A percentile compares a stretch with the other conserved stretches of the same genome.
phyloP scores from a whole-genome alignment of 306 rosid species.

The Casuarina cunninghamiana region DNA sequence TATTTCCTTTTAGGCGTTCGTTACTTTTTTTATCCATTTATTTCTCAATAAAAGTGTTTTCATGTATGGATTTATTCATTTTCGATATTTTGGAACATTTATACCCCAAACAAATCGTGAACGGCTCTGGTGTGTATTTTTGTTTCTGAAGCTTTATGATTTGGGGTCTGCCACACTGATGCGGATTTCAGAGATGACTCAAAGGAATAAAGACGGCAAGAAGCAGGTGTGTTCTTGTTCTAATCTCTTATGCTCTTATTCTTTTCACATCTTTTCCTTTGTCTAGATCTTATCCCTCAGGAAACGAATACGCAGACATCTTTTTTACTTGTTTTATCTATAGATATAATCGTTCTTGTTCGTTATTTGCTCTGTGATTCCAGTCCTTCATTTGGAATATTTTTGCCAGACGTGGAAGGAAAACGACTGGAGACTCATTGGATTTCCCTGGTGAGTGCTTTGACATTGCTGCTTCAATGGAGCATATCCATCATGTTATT shows the following conservation, averaged over 20 bases:
- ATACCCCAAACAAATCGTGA: background rate
- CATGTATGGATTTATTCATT: background rate
- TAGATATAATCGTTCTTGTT: background rate
- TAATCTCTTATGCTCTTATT: background rate
- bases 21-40: background rate
- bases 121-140: conserved; percentile 4
- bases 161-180: conserved; percentile 31
- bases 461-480: conserved; percentile 5
- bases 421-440: conserved; percentile 32
- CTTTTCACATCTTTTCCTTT: background rate
- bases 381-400: conserved; percentile 77
- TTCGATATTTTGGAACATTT: background rate
- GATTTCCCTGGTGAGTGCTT: conserved; percentile 69
- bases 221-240: conserved; percentile 41
- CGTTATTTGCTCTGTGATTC: conserved; percentile 29
- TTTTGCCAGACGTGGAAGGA: conserved; percentile 50
- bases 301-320: conserved; percentile 1
- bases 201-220: conserved; percentile 32
- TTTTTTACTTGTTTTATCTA: background rate
- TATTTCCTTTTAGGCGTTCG: background rate
- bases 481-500: too few species aligned
- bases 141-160: conserved; percentile 30
- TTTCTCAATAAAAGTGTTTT: background rate
- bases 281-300: too few species aligned
- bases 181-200: conserved; percentile 36